Evolutionary conservation across 108 stramenopile species (phyloP), one percentile per base, ranked within the genome.

Genomic region (Fragilariopsis cylindrus): DNA sequence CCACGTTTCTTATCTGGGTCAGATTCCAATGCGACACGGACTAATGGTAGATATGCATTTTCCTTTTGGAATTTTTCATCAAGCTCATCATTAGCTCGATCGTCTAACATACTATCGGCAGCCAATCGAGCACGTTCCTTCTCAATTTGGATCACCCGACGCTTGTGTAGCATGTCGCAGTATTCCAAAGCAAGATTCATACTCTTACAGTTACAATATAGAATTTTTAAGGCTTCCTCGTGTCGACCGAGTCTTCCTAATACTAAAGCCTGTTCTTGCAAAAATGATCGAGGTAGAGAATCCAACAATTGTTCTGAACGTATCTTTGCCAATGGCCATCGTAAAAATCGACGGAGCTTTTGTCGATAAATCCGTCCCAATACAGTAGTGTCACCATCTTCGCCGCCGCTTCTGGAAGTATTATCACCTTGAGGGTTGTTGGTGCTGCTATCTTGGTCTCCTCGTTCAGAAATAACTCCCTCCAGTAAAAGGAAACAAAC

Each of bases 151-250:
- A 80, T 85, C 69, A 76, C 63, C 48, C 87, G 79, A 13, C 81
- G 78, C 47, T 90, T 88, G 71, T 92, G 74, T 16, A 89, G 74
- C 49, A 84, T 74, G 80, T 96, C 96, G 67, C 96, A 96, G 57
- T 94, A 96, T 49, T 91, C 93, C 21, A 96, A 74, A 15, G 96
- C 96, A 65, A 94, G 56, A 60, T 93, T 90, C 55, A 96, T 78
- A 71, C 88, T 88, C 47, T 84, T 72, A 55, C 88, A 78, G 30
- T 94, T 83, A 18, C 84, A 70, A 57, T 94, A 96, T 30, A 96
- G 80, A 72, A 94, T 96, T 52, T 82, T 70, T 1, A 96, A 67
- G 8, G 96, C 96, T 58, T 96, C 96, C 72, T 90, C 90, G 57
- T 96, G 96, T 44, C 87, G 73, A 19, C 93, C 96, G 44, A 96